Percentiles rank a stretch among this genome's conserved stretches.
Evolutionary conservation across 192 early-diverging fungal species (phyloP).

Genomic region (Radiomyces spectabilis): DNA sequence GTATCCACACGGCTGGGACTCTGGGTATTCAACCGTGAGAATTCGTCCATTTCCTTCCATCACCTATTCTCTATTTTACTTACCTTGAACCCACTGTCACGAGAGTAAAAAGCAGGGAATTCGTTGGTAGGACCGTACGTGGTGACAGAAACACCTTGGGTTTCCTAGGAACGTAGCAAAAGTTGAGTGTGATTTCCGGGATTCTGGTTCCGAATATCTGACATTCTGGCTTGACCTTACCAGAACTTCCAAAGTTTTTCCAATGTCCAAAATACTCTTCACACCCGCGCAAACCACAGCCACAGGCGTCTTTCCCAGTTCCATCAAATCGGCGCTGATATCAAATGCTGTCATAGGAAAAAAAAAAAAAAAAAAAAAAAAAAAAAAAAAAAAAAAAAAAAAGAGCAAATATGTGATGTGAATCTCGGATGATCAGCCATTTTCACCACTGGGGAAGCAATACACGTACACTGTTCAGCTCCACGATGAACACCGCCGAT

Average conservation of each 20-base stretch:
- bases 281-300: slow-evolving; percentile 95
- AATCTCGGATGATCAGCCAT: slow-evolving; percentile 2
- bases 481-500: slow-evolving; percentile 95
- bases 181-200: neutral
- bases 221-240: slow-evolving; percentile 8
- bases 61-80: neutral
- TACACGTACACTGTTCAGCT: slow-evolving; percentile 48
- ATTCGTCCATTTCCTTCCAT: neutral
- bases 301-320: slow-evolving; percentile 85
- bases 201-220: neutral
- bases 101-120: slow-evolving; percentile 92
- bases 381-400: slow-evolving; percentile 7
- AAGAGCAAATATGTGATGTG: neutral
- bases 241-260: slow-evolving; percentile 82
- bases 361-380: neutral
- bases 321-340: slow-evolving; percentile 87
- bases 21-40: slow-evolving; percentile 11
- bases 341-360: slow-evolving; percentile 56
- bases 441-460: neutral
- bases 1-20: slow-evolving; percentile 44
- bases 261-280: slow-evolving; percentile 94
- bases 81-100: slow-evolving; percentile 60
- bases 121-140: slow-evolving; percentile 55
- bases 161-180: slow-evolving; percentile 45
- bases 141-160: slow-evolving; percentile 86